Evolutionary conservation across 1,139 yeast genomes (phyloP).

Genomic region (Meyerozyma smithsonii): DNA sequence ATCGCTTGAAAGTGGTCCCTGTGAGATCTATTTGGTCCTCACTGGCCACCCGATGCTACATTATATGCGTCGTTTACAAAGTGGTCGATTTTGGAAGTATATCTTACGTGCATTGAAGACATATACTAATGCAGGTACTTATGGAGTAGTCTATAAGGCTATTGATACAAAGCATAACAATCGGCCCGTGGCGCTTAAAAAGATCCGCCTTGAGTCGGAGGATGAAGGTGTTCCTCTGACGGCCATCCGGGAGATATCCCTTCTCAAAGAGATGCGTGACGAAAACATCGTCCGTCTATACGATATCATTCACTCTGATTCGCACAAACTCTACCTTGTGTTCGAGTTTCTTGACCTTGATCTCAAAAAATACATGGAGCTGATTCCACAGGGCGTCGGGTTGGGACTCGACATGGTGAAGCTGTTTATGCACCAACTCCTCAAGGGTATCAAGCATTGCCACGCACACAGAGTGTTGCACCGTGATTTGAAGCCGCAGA

Average conservation of each 20-base stretch:
- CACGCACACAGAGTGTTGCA: slow-evolving; percentile 94
- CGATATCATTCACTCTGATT: slow-evolving; percentile 96
- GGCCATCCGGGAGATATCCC: slow-evolving; percentile 92
- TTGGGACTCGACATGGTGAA: slow-evolving; percentile 88
- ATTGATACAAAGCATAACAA: slow-evolving; percentile 84
- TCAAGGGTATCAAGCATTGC: slow-evolving; percentile 90
- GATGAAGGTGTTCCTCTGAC: slow-evolving; percentile 99
- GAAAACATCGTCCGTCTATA: slow-evolving; percentile 87
- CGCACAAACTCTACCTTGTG: slow-evolving; percentile 88
- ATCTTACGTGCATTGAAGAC: too few relatives aligned
- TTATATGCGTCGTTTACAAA: too few relatives aligned
- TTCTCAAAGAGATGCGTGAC: slow-evolving; percentile 87
- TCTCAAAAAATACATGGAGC: slow-evolving; percentile 94
- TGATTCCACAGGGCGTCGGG: slow-evolving; percentile 88
- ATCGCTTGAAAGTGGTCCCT: neutral
- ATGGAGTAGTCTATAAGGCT: slow-evolving; percentile 97
- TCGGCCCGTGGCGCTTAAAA: slow-evolving; percentile 89
- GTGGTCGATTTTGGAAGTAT: too few relatives aligned
- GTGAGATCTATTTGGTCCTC: neutral
- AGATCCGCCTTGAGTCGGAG: slow-evolving; percentile 92
- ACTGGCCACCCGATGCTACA: neutral
- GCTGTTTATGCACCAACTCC: slow-evolving; percentile 86
- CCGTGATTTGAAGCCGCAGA: slow-evolving; percentile 95
- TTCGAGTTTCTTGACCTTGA: slow-evolving; percentile 93
- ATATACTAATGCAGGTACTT: slow-evolving; percentile 53